These are phyloP conservation scores for Melanomma pulvis-pyrius DNA, from an alignment of 495 filamentous ascomycete genomes.

Conservation along the genomic window DNA sequence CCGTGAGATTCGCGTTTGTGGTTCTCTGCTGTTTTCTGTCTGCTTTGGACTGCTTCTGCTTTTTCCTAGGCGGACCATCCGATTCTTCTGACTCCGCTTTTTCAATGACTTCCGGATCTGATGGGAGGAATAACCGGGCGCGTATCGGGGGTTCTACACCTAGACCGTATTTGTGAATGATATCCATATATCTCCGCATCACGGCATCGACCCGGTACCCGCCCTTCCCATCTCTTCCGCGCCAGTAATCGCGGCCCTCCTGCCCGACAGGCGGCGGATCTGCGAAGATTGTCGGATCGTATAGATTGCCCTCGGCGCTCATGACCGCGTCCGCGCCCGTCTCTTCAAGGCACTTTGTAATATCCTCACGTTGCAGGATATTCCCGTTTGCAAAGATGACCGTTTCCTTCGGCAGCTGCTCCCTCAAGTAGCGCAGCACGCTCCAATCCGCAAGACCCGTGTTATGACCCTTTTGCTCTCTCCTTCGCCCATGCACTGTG, in stretches of 20 bases:
- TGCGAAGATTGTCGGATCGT: constrained; percentile 85
- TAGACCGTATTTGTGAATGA: constrained; percentile 76
- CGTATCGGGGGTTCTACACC: constrained; percentile 62
- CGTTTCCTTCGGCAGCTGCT: constrained; percentile 80
- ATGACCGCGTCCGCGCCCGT: constrained; percentile 93
- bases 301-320: constrained; percentile 92
- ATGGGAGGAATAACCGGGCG: constrained; percentile 73
- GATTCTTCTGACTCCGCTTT: constrained; percentile 15
- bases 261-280: constrained; percentile 62
- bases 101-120: constrained; percentile 51
- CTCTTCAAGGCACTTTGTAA: constrained; percentile 75
- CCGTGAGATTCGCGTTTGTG: constrained; percentile 71
- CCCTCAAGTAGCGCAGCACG: constrained; percentile 76
- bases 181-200: constrained; percentile 84
- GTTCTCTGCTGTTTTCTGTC: constrained; percentile 51
- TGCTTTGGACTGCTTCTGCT: constrained; percentile 55
- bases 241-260: constrained; percentile 80
- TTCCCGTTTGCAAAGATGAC: constrained; percentile 98
- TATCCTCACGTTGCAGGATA: constrained; percentile 78
- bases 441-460: constrained; percentile 94
- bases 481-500: constrained; percentile 83
- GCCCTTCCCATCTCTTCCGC: constrained; percentile 74
- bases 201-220: constrained; percentile 90
- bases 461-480: constrained; percentile 95
- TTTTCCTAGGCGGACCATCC: constrained; percentile 59